Evolutionary conservation across 208 protist genomes (phyloP).

Genomic region (Porcisia deanei): DNA sequence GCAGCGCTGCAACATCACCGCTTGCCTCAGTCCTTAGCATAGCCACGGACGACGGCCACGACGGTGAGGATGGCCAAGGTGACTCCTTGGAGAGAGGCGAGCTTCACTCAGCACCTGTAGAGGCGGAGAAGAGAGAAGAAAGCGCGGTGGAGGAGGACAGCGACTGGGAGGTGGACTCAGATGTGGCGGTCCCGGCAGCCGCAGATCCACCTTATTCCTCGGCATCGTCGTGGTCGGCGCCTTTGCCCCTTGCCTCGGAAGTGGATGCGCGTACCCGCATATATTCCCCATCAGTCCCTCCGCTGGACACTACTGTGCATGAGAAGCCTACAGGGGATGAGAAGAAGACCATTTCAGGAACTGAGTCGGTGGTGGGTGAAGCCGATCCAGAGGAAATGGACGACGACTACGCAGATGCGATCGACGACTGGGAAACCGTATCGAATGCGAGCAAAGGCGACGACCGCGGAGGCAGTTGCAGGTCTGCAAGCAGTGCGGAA

Average conservation of each 20-base stretch:
- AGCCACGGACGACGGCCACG: background rate
- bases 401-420: conserved; percentile 8
- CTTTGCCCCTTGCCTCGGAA: background rate
- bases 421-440: conserved; percentile 21
- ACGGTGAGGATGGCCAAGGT: background rate
- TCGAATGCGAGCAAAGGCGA: conserved; percentile 3
- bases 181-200: background rate
- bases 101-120: background rate
- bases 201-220: background rate
- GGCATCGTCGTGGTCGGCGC: background rate
- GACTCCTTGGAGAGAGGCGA: background rate
- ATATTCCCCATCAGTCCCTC: too few species aligned
- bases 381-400: background rate
- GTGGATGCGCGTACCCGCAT: background rate
- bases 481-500: background rate
- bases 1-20: background rate
- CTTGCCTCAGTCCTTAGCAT: background rate
- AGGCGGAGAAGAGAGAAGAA: background rate
- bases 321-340: background rate
- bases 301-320: too few species aligned
- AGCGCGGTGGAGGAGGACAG: background rate
- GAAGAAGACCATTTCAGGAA: too few species aligned
- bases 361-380: background rate
- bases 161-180: conserved; percentile 9
- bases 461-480: background rate